Evolutionary conservation across 2,329 filamentous ascomycete genomes (phyloP).

Genomic region (Colletotrichum camelliae): DNA sequence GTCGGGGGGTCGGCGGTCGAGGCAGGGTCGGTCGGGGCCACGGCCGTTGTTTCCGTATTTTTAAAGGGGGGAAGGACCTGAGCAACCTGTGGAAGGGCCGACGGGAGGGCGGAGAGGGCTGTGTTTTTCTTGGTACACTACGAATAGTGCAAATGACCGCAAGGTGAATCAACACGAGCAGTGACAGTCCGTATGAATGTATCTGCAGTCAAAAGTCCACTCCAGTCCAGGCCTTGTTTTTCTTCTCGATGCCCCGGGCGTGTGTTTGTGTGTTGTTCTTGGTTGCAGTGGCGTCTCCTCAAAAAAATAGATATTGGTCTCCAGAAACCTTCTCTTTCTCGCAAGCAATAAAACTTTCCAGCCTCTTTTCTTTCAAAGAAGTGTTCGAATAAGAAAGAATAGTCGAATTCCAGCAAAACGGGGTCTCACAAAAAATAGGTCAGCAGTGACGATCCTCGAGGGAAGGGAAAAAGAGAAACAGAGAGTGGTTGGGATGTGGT

Average conservation of each 20-base stretch:
- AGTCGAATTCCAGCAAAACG: background rate
- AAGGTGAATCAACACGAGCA: background rate
- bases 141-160: background rate
- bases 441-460: slow-evolving; percentile 6
- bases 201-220: background rate
- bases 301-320: background rate
- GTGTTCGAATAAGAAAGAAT: background rate
- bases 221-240: background rate
- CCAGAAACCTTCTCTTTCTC: background rate
- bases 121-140: background rate
- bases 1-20: background rate
- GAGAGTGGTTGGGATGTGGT: slow-evolving; percentile 1
- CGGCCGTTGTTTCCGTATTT: slow-evolving; percentile 14
- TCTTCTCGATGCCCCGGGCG: background rate
- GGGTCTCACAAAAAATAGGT: slow-evolving; percentile 1
- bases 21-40: background rate
- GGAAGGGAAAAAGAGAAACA: slow-evolving; percentile 4
- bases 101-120: background rate
- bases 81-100: background rate
- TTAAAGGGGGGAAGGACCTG: background rate
- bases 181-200: background rate
- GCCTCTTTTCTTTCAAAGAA: slow-evolving; percentile 9
- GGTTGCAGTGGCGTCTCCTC: background rate
- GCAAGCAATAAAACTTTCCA: background rate
- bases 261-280: background rate